Base-by-base conservation (phyloP, 352 stramenopile genomes). In the Phytophthora fragariaefolia region DNA sequence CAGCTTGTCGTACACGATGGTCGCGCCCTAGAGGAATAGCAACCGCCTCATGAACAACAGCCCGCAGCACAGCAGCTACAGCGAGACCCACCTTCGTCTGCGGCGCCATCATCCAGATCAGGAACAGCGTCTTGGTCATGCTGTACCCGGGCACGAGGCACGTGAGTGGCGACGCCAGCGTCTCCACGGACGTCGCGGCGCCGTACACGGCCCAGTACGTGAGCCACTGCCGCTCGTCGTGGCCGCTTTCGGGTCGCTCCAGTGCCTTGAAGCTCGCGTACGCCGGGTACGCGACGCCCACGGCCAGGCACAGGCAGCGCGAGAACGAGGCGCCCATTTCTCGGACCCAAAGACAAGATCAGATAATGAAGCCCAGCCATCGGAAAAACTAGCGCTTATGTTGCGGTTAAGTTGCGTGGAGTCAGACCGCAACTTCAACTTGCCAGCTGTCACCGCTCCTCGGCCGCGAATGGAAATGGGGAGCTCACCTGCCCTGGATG, bases 141-240 rank as follows among this genome's bases (percentile, higher is more conserved):
- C 97, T 98, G 75, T 98, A 99, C 51, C 97, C 97, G 1, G 96
- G 96, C 58, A 99, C 87, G 62, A 86, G 87, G 27, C 65, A 71
- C 32, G 87, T 55, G 48, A 91, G 61, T 20, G 74, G 75, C 40
- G 78, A 74, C 22, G 67, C 77, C 32, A 90, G 66, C 23, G 85
- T 79, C 68, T 99, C 96, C 61, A 98, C 85, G 32, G 97, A 95
- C 51, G 89, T 96, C 73, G 97, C 98, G 69, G 97, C 93, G 10
- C 91, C 91, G 62, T 97, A 99, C 18, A 99, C 90, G 27, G 98
- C 87, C 96, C 96, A 99, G 75, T 99, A 99, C 13, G 97, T 98
- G 15, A 98, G 83, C 88, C 88, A 92, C 69, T 92, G 84, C 77
- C 90, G 86, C 46, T 89, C 73, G 50, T 88, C 73, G n/a, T 87